These are phyloP conservation scores for Mayamaea pseudoterrestris DNA, from an alignment of 108 stramenopile genomes.

Conservation along the genomic window DNA sequence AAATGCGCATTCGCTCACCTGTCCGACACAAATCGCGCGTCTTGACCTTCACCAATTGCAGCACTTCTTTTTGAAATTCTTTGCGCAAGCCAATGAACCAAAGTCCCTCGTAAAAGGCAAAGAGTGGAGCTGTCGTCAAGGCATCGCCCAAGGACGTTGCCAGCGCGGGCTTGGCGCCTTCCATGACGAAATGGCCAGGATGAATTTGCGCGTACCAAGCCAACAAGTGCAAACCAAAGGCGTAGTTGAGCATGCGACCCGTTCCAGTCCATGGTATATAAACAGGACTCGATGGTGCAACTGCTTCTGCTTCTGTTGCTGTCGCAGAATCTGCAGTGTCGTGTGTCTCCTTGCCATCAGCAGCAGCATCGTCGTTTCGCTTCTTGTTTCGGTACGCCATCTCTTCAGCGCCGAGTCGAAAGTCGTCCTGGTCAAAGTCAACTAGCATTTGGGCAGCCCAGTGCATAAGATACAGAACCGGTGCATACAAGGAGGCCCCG, in stretches of 20 bases:
- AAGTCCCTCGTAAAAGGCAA: conserved; percentile 51
- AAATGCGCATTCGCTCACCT: conserved; percentile 21
- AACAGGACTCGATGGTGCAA: too few relatives aligned
- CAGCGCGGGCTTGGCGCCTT: conserved; percentile 47
- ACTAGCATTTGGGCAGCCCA: conserved; percentile 1
- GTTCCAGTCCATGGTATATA: conserved; percentile 37
- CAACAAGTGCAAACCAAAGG: conserved; percentile 25
- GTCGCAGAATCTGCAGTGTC: too few relatives aligned
- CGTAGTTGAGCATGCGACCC: conserved; percentile 20
- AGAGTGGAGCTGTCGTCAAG: conserved; percentile 38
- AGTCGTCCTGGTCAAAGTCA: too few relatives aligned
- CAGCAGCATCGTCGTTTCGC: conserved; percentile 12
- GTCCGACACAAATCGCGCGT: conserved; percentile 24
- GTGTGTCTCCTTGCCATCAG: conserved; percentile 3
- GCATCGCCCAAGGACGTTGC: conserved; percentile 32
- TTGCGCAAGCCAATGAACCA: conserved; percentile 39
- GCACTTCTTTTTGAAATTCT: conserved; percentile 21
- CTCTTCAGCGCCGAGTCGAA: background rate
- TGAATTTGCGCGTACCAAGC: conserved; percentile 51
- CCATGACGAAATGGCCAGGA: conserved; percentile 34
- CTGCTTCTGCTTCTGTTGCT: too few relatives aligned
- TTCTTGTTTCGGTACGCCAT: conserved; percentile 1
- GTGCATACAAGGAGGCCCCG: conserved; percentile 31
- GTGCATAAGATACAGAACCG: conserved; percentile 30
- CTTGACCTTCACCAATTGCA: conserved; percentile 18